phyloP scores from a whole-genome alignment of 129 eudicot species.

The Rutidosis leptorrhynchoides region DNA sequence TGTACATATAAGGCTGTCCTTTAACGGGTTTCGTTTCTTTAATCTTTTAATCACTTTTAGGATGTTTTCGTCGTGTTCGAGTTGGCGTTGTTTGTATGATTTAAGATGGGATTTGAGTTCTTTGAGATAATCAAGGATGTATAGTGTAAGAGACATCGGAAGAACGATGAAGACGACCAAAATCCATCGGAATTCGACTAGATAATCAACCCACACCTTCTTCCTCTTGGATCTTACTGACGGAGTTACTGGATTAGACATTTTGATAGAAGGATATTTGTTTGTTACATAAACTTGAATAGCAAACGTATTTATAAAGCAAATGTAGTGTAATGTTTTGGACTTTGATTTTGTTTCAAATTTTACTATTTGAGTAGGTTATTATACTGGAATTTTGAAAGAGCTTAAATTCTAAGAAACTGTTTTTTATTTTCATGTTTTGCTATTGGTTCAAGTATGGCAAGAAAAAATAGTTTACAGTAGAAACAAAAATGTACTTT shows the following conservation, averaged over 20 bases:
- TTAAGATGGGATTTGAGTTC: slow-evolving; percentile 50
- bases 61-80: slow-evolving; percentile 66
- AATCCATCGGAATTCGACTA: slow-evolving; percentile 74
- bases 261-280: slow-evolving; percentile 16
- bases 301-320: background rate
- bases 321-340: no score
- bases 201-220: slow-evolving; percentile 69
- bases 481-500: no score
- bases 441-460: no score
- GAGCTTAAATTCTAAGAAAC: no score
- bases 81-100: slow-evolving; percentile 61
- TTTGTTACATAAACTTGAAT: background rate
- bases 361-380: no score
- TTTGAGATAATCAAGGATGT: slow-evolving; percentile 63
- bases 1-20: slow-evolving; percentile 83
- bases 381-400: no score
- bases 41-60: slow-evolving; percentile 57
- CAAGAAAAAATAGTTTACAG: no score
- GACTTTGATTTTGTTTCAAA: no score
- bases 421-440: no score
- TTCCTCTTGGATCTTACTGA: slow-evolving; percentile 63
- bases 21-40: slow-evolving; percentile 60
- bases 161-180: slow-evolving; percentile 64
- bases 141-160: slow-evolving; percentile 55
- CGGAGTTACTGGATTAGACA: slow-evolving; percentile 58